Conservation (phyloP, 2,329 filamentous ascomycete genomes). For the Cryphonectria parasitica region DNA sequence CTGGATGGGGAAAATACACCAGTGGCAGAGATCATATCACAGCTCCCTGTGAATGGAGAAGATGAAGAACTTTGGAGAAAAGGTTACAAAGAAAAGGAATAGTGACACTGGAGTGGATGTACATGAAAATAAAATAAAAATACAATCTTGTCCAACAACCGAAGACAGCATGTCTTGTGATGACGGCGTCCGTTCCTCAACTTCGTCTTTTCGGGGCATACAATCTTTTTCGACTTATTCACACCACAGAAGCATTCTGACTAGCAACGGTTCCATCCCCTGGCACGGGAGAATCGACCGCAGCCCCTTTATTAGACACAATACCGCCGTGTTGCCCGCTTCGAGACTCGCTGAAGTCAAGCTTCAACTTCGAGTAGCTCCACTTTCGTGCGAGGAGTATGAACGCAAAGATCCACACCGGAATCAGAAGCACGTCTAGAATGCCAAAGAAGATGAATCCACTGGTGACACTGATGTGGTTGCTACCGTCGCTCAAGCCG, state of each 20-base stretch:
- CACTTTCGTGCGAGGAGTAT: slow-evolving; percentile 46
- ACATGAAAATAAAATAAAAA: too few relatives aligned
- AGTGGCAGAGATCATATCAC: not conserved
- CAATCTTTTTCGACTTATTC: too few relatives aligned
- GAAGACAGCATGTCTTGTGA: too few relatives aligned
- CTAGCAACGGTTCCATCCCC: not conserved
- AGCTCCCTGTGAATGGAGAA: not conserved
- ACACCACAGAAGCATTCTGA: not conserved
- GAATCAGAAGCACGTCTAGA: slow-evolving; percentile 49
- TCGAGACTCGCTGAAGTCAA: slow-evolving; percentile 49
- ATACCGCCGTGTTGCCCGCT: not conserved
- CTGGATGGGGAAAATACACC: too few relatives aligned
- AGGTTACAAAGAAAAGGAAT: too few relatives aligned
- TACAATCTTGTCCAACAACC: too few relatives aligned
- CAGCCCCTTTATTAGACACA: not conserved
- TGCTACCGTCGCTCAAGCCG: slow-evolving; percentile 50
- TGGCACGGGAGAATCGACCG: not conserved
- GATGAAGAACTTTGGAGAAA: too few relatives aligned
- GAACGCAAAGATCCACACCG: slow-evolving; percentile 44
- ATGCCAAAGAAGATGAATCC: slow-evolving; percentile 52
- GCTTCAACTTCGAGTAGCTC: slow-evolving; percentile 49
- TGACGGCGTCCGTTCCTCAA: too few relatives aligned
- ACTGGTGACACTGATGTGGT: slow-evolving; percentile 34
- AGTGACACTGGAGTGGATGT: too few relatives aligned
- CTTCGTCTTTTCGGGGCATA: too few relatives aligned